phyloP scores from a whole-genome alignment of 352 stramenopile genomes.

The Saprolegnia parasitica region DNA sequence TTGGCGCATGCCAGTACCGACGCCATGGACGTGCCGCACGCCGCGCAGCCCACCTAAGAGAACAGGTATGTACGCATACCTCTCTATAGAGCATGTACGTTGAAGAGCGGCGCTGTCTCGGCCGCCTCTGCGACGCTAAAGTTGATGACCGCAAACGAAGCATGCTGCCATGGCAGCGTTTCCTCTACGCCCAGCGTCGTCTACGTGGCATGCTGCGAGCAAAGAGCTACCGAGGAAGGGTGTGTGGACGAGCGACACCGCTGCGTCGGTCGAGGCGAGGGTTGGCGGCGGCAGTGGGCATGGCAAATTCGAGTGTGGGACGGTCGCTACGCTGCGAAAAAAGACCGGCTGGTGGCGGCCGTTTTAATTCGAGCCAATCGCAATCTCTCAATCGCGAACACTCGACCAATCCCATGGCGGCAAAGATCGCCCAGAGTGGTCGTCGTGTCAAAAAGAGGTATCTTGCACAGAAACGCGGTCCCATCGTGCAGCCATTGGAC shows the following conservation, averaged over 20 bases:
- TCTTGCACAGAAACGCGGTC: not conserved
- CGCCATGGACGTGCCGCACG: not conserved
- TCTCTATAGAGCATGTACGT: not conserved
- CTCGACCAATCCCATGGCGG: not conserved
- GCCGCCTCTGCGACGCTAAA: not conserved
- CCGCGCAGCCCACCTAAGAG: not conserved
- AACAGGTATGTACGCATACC: not conserved
- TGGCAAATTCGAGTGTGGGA: not conserved
- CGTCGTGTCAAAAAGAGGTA: not conserved
- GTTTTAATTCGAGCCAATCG: not conserved
- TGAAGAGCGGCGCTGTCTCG: not conserved
- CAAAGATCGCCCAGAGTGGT: not conserved
- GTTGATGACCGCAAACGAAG: not conserved
- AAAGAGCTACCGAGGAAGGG: not conserved
- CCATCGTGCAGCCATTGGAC: not conserved
- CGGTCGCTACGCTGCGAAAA: not conserved
- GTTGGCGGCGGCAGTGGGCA: not conserved
- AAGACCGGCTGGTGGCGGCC: not conserved
- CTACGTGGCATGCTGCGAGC: not conserved
- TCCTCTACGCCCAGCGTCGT: not conserved
- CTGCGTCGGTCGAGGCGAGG: not conserved
- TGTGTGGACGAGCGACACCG: not conserved
- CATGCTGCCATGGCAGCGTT: not conserved
- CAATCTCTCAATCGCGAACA: not conserved
- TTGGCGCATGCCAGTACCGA: not conserved